Evolutionary conservation across 805 yeast species (phyloP).

Genomic region (Candida gorgasii): DNA sequence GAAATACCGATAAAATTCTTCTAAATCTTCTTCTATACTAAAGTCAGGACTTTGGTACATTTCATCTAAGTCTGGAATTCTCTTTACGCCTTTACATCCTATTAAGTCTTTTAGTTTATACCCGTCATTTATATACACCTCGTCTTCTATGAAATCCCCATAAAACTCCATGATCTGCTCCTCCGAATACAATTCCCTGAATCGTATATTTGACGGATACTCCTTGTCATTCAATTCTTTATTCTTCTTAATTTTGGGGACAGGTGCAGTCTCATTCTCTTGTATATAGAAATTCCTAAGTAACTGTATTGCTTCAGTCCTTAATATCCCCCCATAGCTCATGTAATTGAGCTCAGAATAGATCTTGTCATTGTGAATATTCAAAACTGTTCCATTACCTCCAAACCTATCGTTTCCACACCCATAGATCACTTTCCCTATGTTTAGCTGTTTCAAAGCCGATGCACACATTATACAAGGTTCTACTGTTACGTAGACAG

Average conservation of each 20-base stretch:
- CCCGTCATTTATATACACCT: constrained; percentile 29
- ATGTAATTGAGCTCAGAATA: constrained; percentile 36
- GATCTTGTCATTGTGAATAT: constrained; percentile 32
- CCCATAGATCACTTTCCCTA: constrained; percentile 78
- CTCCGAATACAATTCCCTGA: constrained; percentile 50
- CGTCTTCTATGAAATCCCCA: constrained; percentile 26
- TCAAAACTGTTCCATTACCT: constrained; percentile 87
- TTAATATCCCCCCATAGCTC: constrained; percentile 73
- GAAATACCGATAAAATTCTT: constrained; percentile 24
- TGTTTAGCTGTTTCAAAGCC: constrained; percentile 77
- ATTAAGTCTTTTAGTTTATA: constrained; percentile 23
- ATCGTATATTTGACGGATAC: constrained; percentile 60
- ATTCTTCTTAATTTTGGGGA: constrained; percentile 70
- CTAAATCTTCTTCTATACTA: constrained; percentile 22
- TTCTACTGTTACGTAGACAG: constrained; percentile 91
- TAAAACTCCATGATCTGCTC: constrained; percentile 53
- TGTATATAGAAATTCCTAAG: constrained; percentile 80
- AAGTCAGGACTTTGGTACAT: constrained; percentile 3
- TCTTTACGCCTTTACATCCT: constrained; percentile 9
- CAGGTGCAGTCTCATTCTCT: constrained; percentile 85
- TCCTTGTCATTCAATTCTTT: constrained; percentile 56
- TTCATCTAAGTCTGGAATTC: constrained; percentile 15
- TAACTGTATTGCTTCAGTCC: constrained; percentile 81
- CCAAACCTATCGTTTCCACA: constrained; percentile 96
- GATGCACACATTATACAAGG: constrained; percentile 99